Evolutionary conservation across 2,329 filamentous ascomycete genomes (phyloP), one percentile per base, ranked within the genome.

Genomic region (Penicillium sp.): DNA sequence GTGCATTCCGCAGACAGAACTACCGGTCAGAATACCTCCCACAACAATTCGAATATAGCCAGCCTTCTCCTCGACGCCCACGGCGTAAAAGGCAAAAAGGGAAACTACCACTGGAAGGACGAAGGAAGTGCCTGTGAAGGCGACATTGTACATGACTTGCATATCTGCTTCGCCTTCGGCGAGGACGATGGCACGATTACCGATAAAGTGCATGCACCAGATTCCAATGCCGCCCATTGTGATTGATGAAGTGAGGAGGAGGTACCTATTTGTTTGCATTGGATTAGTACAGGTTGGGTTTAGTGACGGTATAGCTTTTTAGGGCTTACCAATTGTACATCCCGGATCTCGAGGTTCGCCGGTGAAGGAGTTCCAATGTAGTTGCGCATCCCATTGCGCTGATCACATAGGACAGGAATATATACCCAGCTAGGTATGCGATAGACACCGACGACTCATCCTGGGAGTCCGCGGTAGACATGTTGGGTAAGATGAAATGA

Each of bases 181-280:
- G 16, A 96, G 80, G 26, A 87, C 77, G 57, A 93, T 88, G 13
- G 90, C 90, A 48, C 88, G 81, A 68, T 94, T 93, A 19, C 90
- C 90, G 61, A 94, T 87, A 65, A 89, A 93, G 69, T 94, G 90
- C 88, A 89, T 89, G 64, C 82, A 87, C 87, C 86, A 90, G 55
- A 89, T 89, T 36, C 86, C 79, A 57, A 90, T 84, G 2, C 86
- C 87, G 7, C 88, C 88, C 87, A 91, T 90, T 3, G 84, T 82
- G 26, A 89, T 75, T 4, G 87, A 83, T 6, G 87, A 83, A 34
- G 82, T 81, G 11, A 85, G 62, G 3, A 91, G 77, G 1, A 89
- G 76, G 58, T 86, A 78, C 74, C 85, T 87, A 35, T 53, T 42
- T 3, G 13, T 34, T 34, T 34, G 10, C 10, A 14, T 51, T 55